Evolutionary conservation across 805 yeast genomes (phyloP).

Genomic region (Kodamaea sagamina): DNA sequence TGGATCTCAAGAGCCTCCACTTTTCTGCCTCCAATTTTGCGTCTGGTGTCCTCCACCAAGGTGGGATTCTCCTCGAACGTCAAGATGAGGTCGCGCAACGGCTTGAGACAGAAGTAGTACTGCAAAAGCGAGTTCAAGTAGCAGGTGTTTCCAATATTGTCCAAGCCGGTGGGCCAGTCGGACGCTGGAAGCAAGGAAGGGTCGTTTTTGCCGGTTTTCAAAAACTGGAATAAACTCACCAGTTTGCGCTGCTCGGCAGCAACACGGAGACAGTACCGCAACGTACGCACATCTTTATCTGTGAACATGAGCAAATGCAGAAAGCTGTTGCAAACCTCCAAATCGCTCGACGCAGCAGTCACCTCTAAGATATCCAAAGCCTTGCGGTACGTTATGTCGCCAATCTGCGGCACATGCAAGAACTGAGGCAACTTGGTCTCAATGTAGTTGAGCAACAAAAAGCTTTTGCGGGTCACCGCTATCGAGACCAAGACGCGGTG

Average conservation of each 20-base stretch:
- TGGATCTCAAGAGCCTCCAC: constrained; percentile 78
- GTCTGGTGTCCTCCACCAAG: constrained; percentile 14
- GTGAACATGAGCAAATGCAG: constrained; percentile 36
- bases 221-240: constrained; percentile 53
- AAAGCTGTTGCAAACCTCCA: constrained; percentile 53
- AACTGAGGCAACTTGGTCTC: constrained; percentile 43
- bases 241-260: constrained; percentile 60
- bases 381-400: constrained; percentile 27
- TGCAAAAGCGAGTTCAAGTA: constrained; percentile 81
- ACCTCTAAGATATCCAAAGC: constrained; percentile 55
- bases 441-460: constrained; percentile 56
- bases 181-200: constrained; percentile 58
- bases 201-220: constrained; percentile 64
- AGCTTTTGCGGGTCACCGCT: constrained; percentile 59
- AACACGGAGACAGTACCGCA: constrained; percentile 58
- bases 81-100: constrained; percentile 68
- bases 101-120: constrained; percentile 83
- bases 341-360: constrained; percentile 55
- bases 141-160: constrained; percentile 89
- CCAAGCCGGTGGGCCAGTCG: constrained; percentile 87
- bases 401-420: constrained; percentile 25
- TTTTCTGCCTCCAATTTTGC: constrained; percentile 85
- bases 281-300: constrained; percentile 51
- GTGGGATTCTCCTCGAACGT: constrained; percentile 46
- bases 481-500: constrained; percentile 63